Percentiles rank a stretch among this genome's conserved stretches.
Evolutionary conservation across 1,284 basidiomycete genomes (phyloP).

Genomic region (Hemileia vastatrix): DNA sequence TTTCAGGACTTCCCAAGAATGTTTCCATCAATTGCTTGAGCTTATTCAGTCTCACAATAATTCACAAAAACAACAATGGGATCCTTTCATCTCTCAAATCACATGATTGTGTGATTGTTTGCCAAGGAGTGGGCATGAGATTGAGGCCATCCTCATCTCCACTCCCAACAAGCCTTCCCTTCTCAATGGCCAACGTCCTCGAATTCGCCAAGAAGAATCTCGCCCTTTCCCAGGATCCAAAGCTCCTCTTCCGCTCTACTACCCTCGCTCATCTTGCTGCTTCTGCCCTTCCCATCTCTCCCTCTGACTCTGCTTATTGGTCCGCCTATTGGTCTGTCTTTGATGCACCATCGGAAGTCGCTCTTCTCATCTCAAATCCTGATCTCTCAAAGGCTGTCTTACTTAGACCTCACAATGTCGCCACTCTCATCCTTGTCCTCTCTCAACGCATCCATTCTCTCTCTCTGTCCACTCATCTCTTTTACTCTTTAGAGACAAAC

Average conservation of each 20-base stretch:
- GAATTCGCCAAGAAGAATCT: background rate
- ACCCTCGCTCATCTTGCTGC: constrained; percentile 7
- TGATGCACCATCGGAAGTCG: constrained; percentile 14
- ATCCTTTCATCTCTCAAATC: too few relatives aligned
- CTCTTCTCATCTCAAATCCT: constrained; percentile 11
- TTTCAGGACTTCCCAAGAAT: too few relatives aligned
- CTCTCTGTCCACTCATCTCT: constrained; percentile 2
- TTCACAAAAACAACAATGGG: too few relatives aligned
- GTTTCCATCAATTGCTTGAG: too few relatives aligned
- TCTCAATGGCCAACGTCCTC: background rate
- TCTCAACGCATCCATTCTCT: constrained; percentile 3
- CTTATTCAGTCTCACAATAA: too few relatives aligned
- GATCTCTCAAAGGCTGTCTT: constrained; percentile 12
- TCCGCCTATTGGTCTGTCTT: constrained; percentile 18
- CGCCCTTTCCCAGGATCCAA: constrained; percentile 8
- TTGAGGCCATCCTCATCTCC: background rate
- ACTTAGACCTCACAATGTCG: constrained; percentile 6
- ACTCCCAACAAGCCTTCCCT: background rate
- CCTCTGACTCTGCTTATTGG: constrained; percentile 1
- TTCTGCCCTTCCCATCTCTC: constrained; percentile 1
- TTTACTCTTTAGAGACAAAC: background rate
- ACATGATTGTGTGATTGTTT: too few relatives aligned
- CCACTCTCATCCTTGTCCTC: constrained; percentile 9
- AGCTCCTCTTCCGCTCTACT: constrained; percentile 12
- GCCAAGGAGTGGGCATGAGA: too few relatives aligned